Percentiles rank a stretch among this genome's conserved stretches.
Evolutionary conservation across 2,329 filamentous ascomycete genomes (phyloP).

Genomic region (Alternaria conjuncta): DNA sequence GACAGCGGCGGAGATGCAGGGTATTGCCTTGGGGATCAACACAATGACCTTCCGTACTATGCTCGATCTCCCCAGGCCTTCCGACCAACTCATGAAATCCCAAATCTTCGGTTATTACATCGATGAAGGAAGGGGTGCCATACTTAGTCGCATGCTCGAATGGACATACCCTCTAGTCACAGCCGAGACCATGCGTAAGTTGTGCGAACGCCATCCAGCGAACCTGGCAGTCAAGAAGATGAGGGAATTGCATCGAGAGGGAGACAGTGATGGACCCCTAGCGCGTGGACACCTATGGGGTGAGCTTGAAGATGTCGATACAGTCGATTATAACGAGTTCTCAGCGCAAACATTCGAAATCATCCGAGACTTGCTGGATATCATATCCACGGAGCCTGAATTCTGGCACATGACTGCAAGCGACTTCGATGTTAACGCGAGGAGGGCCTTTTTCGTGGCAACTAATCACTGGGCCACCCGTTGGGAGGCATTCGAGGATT

Average conservation of each 20-base stretch:
- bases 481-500: too few relatives aligned
- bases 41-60: neutral
- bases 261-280: too few relatives aligned
- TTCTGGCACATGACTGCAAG: neutral
- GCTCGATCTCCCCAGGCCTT: neutral
- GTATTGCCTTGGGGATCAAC: neutral
- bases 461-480: too few relatives aligned
- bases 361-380: neutral
- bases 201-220: too few relatives aligned
- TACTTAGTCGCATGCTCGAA: too few relatives aligned
- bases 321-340: neutral
- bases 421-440: neutral
- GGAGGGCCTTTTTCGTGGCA: neutral
- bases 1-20: neutral
- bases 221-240: too few relatives aligned
- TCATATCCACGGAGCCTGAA: neutral
- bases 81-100: neutral
- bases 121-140: too few relatives aligned
- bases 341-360: neutral
- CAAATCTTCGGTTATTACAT: too few relatives aligned
- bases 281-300: too few relatives aligned
- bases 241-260: too few relatives aligned
- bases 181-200: too few relatives aligned
- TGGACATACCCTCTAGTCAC: too few relatives aligned
- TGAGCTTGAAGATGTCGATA: accelerated